Evolutionary conservation across 2,329 filamentous ascomycete species (phyloP).

Genomic region (Teratosphaeria viscida): DNA sequence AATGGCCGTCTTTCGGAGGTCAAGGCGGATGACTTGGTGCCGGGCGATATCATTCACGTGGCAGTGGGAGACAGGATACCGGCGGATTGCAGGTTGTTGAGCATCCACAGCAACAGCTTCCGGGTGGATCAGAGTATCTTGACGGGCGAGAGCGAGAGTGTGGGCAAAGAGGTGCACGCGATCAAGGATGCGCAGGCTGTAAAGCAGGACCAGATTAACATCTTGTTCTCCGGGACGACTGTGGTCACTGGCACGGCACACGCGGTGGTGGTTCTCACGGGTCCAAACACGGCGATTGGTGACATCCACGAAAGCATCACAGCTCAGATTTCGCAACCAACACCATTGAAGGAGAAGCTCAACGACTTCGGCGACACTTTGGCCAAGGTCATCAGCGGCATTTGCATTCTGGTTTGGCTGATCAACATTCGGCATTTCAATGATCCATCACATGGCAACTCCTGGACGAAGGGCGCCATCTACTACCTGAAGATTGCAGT

Average conservation of each 20-base stretch:
- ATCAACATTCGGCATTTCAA: constrained; percentile 98
- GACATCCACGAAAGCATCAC: constrained; percentile 99
- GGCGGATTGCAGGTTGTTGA: constrained; percentile 81
- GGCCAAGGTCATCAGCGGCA: constrained; percentile 96
- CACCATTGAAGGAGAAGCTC: constrained; percentile 94
- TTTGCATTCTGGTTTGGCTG: constrained; percentile 92
- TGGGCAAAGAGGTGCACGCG: constrained; percentile 65
- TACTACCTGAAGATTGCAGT: constrained; percentile 99
- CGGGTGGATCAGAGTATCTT: constrained; percentile 92
- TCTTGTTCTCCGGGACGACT: constrained; percentile 96
- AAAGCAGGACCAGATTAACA: constrained; percentile 95
- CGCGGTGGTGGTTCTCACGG: constrained; percentile 83
- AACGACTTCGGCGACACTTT: constrained; percentile 95
- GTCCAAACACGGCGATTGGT: constrained; percentile 84
- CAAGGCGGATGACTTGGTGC: constrained; percentile 94
- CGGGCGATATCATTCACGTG: constrained; percentile 82
- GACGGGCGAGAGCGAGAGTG: constrained; percentile 95
- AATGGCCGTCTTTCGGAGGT: constrained; percentile 70
- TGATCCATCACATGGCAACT: constrained; percentile 78
- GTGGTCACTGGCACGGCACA: constrained; percentile 89
- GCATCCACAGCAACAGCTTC: constrained; percentile 96
- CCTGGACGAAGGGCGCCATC: constrained; percentile 89
- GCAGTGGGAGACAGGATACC: constrained; percentile 87
- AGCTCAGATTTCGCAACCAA: constrained; percentile 93
- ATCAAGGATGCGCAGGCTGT: constrained; percentile 75